These are phyloP conservation scores for Mycena capillaripes DNA, from an alignment of 768 basidiomycete genomes.

Conservation along the genomic window DNA sequence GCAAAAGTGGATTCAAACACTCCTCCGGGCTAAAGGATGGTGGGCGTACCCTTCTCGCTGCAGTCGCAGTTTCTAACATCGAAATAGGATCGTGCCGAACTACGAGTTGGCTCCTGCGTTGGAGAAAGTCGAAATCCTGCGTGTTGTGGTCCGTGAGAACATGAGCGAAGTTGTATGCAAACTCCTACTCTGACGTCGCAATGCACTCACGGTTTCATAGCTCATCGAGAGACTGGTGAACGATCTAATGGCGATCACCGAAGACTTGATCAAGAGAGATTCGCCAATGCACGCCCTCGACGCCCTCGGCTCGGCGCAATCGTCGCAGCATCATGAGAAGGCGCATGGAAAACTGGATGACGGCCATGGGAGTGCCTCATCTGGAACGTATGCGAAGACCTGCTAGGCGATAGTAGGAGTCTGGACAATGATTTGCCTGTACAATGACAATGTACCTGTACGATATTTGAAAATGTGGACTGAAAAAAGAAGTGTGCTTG, in stretches of 20 bases:
- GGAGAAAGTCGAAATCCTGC: constrained; percentile 70
- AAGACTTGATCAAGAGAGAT: constrained; percentile 62
- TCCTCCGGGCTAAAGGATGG: constrained; percentile 68
- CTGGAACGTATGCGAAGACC: constrained; percentile 77
- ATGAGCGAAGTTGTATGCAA: constrained; percentile 61
- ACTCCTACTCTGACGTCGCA: constrained; percentile 61
- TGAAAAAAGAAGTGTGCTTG: no score
- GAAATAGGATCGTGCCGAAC: constrained; percentile 63
- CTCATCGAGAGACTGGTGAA: constrained; percentile 74
- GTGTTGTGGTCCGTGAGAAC: constrained; percentile 75
- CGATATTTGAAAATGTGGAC: no score
- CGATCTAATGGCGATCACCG: constrained; percentile 81
- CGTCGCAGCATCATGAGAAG: constrained; percentile 51
- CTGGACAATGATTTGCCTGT: background rate
- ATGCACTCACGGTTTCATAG: constrained; percentile 62
- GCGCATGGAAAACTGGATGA: constrained; percentile 61
- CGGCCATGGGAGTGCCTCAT: constrained; percentile 60
- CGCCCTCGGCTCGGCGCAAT: constrained; percentile 49
- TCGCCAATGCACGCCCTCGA: constrained; percentile 68
- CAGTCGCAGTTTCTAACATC: background rate
- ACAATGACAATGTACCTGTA: no score
- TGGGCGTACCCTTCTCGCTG: constrained; percentile 46
- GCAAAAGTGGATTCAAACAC: constrained; percentile 72
- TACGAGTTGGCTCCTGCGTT: constrained; percentile 67
- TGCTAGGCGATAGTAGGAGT: constrained; percentile 60